These are phyloP conservation scores for Pisolithus orientalis DNA, from an alignment of 768 basidiomycete genomes.

Conservation along the genomic window DNA sequence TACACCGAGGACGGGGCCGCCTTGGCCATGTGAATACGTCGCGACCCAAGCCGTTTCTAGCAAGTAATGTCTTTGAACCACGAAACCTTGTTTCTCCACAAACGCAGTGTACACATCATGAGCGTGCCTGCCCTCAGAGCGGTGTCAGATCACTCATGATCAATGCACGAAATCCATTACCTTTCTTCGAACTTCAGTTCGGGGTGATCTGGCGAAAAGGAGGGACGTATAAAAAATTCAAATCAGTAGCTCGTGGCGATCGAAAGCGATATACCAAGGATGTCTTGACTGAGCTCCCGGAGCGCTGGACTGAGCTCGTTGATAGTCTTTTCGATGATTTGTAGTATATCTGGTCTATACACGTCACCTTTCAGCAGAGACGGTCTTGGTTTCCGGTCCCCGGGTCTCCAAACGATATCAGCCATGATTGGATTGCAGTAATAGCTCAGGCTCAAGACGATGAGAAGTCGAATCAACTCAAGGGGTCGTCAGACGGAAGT, in stretches of 20 bases:
- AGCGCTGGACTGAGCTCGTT: conserved; percentile 48
- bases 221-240: too few relatives aligned
- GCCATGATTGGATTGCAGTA: not conserved
- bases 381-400: conserved; percentile 18
- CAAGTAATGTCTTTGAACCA: conserved; percentile 52
- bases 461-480: too few relatives aligned
- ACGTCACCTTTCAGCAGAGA: conserved; percentile 27
- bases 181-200: conserved; percentile 64
- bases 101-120: conserved; percentile 67
- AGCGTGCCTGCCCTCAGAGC: conserved; percentile 42
- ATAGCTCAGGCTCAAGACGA: not conserved
- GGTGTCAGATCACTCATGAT: not conserved
- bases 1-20: conserved; percentile 66
- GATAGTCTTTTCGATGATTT: conserved; percentile 55
- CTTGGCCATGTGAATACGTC: conserved; percentile 54
- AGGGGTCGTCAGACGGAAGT: too few relatives aligned
- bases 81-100: conserved; percentile 60
- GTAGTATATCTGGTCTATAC: conserved; percentile 52
- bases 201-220: conserved; percentile 47
- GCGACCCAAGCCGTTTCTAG: conserved; percentile 76
- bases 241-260: not conserved
- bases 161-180: conserved; percentile 14
- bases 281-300: conserved; percentile 59
- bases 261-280: conserved; percentile 44
- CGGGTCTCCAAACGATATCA: conserved; percentile 38